Base-by-base conservation (phyloP, 352 stramenopile genomes). In the Globisporangium recalcitrans region DNA sequence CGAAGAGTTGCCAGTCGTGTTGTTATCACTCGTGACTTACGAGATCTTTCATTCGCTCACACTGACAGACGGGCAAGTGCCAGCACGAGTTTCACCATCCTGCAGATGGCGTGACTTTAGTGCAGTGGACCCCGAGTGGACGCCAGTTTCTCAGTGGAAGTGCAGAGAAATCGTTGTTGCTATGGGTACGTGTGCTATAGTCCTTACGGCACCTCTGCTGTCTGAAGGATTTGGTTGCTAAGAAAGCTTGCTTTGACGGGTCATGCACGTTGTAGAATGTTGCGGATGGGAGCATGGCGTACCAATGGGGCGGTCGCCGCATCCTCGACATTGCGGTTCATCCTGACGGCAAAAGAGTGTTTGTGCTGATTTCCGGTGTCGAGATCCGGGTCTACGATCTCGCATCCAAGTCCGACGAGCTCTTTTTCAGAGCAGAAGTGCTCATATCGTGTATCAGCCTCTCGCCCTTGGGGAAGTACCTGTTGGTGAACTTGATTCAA, bases 111-210 rank as follows among this genome's bases (percentile, higher is more conserved):
- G 80, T 90, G 14, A 69, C 70, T 4, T 75, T 64, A 11, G 61
- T 87, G 14, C 70, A 77, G 27, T 93, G 84, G 84, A 44, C 89
- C 24, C 77, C 82, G 1, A 67, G 74, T 58, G 79, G 74, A 2
- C 65, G 70, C 16, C 75, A 89, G 31, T 91, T 93, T 57, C 62
- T 91, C 16, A 90, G 74, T 58, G 82, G 80, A 1, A 93, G 80
- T 44, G 65, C 79, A 0, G 78, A 93, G 40, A 91, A 90, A 27
- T 90, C 80, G 11, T 70, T 93, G 11, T 60, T 91, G 32, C 47
- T 93, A 22, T 91, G 84, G 84, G 84, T 93, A 74, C n/a, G 75
- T n/a, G n/a, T n/a, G n/a, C n/a, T n/a, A n/a, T n/a, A n/a, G n/a
- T n/a, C n/a, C n/a, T n/a, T n/a, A n/a, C n/a, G n/a, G n/a, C n/a